These are phyloP conservation scores for Penicillium malachiteum DNA, from an alignment of 495 filamentous ascomycete species.

Conservation along the genomic window DNA sequence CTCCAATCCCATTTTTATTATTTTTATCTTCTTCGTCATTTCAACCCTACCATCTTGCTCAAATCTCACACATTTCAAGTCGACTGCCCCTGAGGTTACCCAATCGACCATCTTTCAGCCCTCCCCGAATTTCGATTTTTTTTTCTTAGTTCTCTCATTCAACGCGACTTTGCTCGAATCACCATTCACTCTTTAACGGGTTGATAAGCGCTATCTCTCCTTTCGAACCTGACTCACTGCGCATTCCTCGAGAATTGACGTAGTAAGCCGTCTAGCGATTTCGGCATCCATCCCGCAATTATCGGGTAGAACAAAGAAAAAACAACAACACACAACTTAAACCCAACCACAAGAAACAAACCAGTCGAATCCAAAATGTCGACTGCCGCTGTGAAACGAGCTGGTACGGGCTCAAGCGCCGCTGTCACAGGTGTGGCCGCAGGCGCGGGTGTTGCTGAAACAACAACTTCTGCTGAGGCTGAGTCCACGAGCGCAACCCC, in stretches of 20 bases:
- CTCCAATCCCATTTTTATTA: slow-evolving; percentile 7
- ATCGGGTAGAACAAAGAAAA: background rate
- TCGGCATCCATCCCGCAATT: background rate
- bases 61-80: background rate
- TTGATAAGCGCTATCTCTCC: background rate
- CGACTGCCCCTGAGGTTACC: background rate
- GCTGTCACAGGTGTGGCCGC: background rate
- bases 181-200: slow-evolving; percentile 20
- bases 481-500: background rate
- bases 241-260: background rate
- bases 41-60: background rate
- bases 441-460: background rate
- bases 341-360: background rate
- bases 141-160: slow-evolving; percentile 2
- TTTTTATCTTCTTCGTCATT: slow-evolving; percentile 5
- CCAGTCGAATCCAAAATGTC: background rate
- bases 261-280: background rate
- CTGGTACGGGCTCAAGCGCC: background rate
- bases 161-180: slow-evolving; percentile 12
- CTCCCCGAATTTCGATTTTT: background rate
- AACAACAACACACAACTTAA: background rate
- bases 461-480: background rate
- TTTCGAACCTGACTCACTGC: background rate
- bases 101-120: background rate
- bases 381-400: background rate